Base-by-base conservation (phyloP, 305 asterid genomes). In the Rubia peregrina region DNA sequence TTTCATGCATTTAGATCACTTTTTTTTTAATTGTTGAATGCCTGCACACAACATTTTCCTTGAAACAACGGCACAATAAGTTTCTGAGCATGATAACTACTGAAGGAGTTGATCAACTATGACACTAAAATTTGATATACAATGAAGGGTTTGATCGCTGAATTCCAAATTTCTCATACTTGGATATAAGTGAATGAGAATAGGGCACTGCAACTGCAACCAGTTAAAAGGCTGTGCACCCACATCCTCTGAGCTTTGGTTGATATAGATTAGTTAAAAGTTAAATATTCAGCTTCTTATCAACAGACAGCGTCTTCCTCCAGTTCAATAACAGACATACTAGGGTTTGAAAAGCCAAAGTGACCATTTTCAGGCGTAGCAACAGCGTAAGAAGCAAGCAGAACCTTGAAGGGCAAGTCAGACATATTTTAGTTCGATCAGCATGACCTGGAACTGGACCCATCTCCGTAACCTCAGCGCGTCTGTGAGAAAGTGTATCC, bases 401-500 rank as follows among this genome's bases (percentile, higher is more conserved):
- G 80, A 79, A 79, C 98, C 99, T 95, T 59, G 99, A 95, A 73
- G 99, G 98, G 80, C 99, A 95, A 46, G 95, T 90, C 74, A 95
- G 79, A 79, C 95, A 86, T 75, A 95, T 73, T 83, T 91, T 88
- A 76, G 92, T 91, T 85, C 99, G 87, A 70, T 96, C 99, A 85
- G 83, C 80, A 77, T 83, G 77, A 80, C 97, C 98, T 1, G 98
- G 95, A 70, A 95, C 99, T 49, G 98, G 95, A 69, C 99, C 97
- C 98, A 95, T 90, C 83, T 95, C 99, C 10, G 88, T 75, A 68
- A 91, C 85, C 83, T 88, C 97, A 65, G 90, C 98, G 68, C 96
- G 87, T 80, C 99, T 82, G 81, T 91, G 99, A 71, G 97, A 85
- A 72, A 95, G 98, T 74, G 99, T 94, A 78, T 95, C 99, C 98